Evolutionary conservation across 2,329 filamentous ascomycete genomes (phyloP), one percentile per base, ranked within the genome.

Genomic region (Colletotrichum tropicale): DNA sequence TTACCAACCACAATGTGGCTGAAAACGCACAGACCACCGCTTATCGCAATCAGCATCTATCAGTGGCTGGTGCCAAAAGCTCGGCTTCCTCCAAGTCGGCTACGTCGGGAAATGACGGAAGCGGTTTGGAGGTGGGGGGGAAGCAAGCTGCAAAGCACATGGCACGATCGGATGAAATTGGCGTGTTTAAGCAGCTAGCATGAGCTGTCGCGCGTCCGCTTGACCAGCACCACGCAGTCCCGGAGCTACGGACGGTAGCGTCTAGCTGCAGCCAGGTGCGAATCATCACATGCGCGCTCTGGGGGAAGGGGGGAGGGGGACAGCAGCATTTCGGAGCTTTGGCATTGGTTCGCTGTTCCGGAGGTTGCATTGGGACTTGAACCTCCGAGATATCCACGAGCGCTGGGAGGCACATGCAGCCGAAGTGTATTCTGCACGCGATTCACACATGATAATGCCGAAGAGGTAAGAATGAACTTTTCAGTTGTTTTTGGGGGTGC

Each of bases 101-200:
- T 73, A 55, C 71, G 6, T 76, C 74, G 74, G 74, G 74, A 74
- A 74, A 73, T 69, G 70, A 76, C 74, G 74, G 74, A 76, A 69
- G 64, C 2, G 64, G 12, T 8, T 43, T 1, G 3, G 28, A 32
- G 28, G 30, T 16, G 34, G 28, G 30, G 28, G 43, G 38, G 38
- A 3, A 48, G n/a, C n/a, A n/a, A 18, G n/a, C 34, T 12, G 43
- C 6, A 7, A 6, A 21, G 38, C 38, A 26, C 28, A 64, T 69
- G 68, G 69, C 43, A 60, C 56, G 18, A 76, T 69, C 74, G 74
- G 74, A 76, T 55, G 70, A 21, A 66, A 60, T 18, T 28, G 62
- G 72, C 55, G 56, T n/a, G n/a, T n/a, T n/a, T n/a, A n/a, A n/a
- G n/a, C n/a, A n/a, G n/a, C n/a, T 52, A 58, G 55, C 55, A 9